A percentile compares a stretch with the other conserved stretches of the same genome.
Evolutionary conservation across 495 filamentous ascomycete genomes (phyloP).

Genomic region (Aspergillus diversus): DNA sequence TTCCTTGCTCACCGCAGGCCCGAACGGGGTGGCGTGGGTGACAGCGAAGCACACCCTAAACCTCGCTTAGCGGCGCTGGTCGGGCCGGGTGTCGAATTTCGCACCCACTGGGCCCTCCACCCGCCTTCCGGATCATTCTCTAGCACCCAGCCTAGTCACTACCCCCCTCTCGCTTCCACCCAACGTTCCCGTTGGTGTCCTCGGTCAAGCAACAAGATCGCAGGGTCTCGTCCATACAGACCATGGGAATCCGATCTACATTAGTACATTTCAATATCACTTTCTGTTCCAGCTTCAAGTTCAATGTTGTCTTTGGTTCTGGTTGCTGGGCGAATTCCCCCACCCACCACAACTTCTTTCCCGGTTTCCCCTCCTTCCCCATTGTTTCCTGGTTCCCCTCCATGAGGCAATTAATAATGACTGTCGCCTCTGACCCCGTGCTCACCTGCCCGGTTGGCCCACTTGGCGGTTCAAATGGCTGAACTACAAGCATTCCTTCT

Average conservation of each 20-base stretch:
- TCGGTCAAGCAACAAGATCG: conserved; percentile 4
- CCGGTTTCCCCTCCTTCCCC: not conserved
- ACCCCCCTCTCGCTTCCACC: conserved; percentile 40
- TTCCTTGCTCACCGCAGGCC: conserved; percentile 28
- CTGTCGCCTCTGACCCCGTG: conserved; percentile 18
- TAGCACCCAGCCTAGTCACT: conserved; percentile 38
- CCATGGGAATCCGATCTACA: not conserved
- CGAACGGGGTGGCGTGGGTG: conserved; percentile 40
- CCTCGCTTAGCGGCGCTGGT: conserved; percentile 26
- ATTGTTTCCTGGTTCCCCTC: not conserved
- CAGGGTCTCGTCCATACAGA: conserved; percentile 10
- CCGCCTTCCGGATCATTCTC: conserved; percentile 39
- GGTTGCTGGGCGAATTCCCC: too few species aligned
- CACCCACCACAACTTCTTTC: too few species aligned
- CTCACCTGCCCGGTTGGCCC: conserved; percentile 25
- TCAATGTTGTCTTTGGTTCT: too few species aligned
- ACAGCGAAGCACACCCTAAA: conserved; percentile 27
- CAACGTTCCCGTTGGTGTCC: conserved; percentile 30
- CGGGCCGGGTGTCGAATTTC: conserved; percentile 7
- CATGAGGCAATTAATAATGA: not conserved
- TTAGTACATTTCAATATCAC: too few species aligned
- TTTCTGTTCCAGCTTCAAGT: too few species aligned
- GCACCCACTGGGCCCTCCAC: conserved; percentile 20
- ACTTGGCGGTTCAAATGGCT: conserved; percentile 16
- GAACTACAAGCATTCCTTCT: not conserved